A percentile compares a stretch with the other conserved stretches of the same genome.
Evolutionary conservation across 495 filamentous ascomycete genomes (phyloP).

Genomic region (Xylaria telfairii): DNA sequence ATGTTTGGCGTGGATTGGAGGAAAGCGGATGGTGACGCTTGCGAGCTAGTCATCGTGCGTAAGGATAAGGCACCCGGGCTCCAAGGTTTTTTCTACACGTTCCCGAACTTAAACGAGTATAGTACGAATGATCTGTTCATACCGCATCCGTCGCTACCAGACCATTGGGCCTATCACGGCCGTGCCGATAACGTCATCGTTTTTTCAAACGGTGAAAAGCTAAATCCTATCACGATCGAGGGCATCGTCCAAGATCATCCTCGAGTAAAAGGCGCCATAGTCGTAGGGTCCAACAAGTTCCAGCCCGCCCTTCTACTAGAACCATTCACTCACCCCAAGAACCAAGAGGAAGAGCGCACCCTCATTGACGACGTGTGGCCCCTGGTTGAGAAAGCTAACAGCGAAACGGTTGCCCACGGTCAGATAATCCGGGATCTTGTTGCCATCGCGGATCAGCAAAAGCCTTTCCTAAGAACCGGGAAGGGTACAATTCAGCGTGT

Average conservation of each 20-base stretch:
- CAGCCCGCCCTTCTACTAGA: not conserved
- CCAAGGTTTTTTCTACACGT: slow-evolving; percentile 16
- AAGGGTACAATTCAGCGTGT: slow-evolving; percentile 60
- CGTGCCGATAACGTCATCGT: slow-evolving; percentile 44
- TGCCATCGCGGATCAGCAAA: slow-evolving; percentile 46
- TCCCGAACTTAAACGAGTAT: slow-evolving; percentile 10
- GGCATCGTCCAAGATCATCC: slow-evolving; percentile 46
- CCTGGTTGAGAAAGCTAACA: not conserved
- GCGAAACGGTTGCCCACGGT: not conserved
- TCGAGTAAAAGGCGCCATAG: slow-evolving; percentile 44
- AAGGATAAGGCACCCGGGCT: slow-evolving; percentile 6
- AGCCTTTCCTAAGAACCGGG: slow-evolving; percentile 54
- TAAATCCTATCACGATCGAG: slow-evolving; percentile 55
- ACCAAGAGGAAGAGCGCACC: not conserved
- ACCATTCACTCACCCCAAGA: not conserved
- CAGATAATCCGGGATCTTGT: slow-evolving; percentile 28
- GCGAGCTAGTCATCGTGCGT: slow-evolving; percentile 8
- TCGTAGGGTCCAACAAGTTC: slow-evolving; percentile 12
- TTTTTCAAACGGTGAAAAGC: slow-evolving; percentile 19
- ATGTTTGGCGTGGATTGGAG: slow-evolving; percentile 46
- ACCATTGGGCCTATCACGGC: slow-evolving; percentile 55
- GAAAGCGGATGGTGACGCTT: slow-evolving; percentile 42
- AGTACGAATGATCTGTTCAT: slow-evolving; percentile 59
- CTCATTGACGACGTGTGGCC: not conserved
- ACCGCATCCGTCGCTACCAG: slow-evolving; percentile 49